Conservation (phyloP, 2,329 filamentous ascomycete species). For the Neophaeococcomyces aloes region DNA sequence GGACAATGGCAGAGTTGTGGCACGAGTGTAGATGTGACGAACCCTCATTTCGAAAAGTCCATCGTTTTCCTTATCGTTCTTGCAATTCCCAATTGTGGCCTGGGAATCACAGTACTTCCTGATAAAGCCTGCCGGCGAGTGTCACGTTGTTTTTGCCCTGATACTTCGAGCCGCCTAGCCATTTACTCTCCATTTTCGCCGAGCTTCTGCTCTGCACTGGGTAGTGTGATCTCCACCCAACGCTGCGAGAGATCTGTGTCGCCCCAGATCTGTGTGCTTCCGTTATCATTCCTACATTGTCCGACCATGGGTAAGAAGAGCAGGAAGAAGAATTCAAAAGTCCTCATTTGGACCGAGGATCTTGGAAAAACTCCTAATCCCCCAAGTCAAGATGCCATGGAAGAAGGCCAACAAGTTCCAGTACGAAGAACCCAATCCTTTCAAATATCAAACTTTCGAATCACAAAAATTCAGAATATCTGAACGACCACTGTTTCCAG, state of each 20-base stretch:
- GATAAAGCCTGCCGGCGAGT: background rate
- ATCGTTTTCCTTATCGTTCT: constrained; percentile 8
- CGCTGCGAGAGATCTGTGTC: constrained; percentile 19
- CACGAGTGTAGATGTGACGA: too few species aligned
- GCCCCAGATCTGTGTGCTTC: constrained; percentile 12
- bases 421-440: constrained; percentile 36
- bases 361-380: constrained; percentile 24
- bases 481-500: constrained; percentile 26
- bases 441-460: constrained; percentile 35
- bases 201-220: background rate
- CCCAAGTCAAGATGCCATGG: constrained; percentile 26
- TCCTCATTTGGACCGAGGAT: constrained; percentile 25
- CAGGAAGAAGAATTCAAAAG: constrained; percentile 28
- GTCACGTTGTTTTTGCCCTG: constrained; percentile 10
- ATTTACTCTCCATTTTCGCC: constrained; percentile 4
- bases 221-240: constrained; percentile 7
- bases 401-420: constrained; percentile 20
- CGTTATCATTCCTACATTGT: constrained; percentile 21
- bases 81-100: background rate
- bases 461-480: constrained; percentile 26
- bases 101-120: constrained; percentile 5
- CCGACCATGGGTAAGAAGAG: constrained; percentile 29
- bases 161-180: constrained; percentile 5
- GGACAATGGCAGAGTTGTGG: too few species aligned
- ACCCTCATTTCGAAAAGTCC: background rate